Percentiles rank a stretch among this genome's conserved stretches.
These are phyloP conservation scores for Blastosporella zonata DNA, from an alignment of 1,284 basidiomycete genomes.

Conservation along the genomic window DNA sequence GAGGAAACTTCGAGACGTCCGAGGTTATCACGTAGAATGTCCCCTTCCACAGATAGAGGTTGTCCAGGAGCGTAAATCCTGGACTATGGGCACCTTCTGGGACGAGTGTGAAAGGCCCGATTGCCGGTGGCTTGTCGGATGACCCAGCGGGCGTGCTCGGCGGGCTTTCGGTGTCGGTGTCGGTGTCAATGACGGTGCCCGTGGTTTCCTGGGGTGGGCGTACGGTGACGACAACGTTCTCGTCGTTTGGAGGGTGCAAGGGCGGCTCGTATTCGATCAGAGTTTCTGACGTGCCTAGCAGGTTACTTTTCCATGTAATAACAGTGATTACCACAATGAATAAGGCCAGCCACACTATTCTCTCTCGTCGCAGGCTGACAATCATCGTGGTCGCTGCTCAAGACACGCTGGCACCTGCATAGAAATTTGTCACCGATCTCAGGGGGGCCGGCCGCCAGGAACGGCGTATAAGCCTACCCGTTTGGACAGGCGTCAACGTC, in stretches of 20 bases:
- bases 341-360: conserved; percentile 2
- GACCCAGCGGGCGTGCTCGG: neutral
- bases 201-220: neutral
- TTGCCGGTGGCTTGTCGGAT: neutral
- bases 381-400: neutral
- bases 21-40: conserved; percentile 24
- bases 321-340: conserved; percentile 1
- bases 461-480: neutral
- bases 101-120: conserved; percentile 17
- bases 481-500: neutral
- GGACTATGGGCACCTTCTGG: conserved; percentile 17
- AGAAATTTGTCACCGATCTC: neutral
- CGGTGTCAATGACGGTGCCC: neutral
- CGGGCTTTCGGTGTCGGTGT: neutral
- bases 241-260: conserved; percentile 1
- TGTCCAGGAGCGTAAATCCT: conserved; percentile 27
- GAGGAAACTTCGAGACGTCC: conserved; percentile 20
- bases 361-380: conserved; percentile 10
- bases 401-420: neutral
- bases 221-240: neutral
- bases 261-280: conserved; percentile 3
- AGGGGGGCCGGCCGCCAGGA: neutral
- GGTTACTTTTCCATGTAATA: conserved; percentile 11
- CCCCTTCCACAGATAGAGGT: conserved; percentile 26
- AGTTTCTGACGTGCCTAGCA: neutral